phyloP scores from a whole-genome alignment of 192 early-diverging fungal genomes.

The Haplosporangium gracile region DNA sequence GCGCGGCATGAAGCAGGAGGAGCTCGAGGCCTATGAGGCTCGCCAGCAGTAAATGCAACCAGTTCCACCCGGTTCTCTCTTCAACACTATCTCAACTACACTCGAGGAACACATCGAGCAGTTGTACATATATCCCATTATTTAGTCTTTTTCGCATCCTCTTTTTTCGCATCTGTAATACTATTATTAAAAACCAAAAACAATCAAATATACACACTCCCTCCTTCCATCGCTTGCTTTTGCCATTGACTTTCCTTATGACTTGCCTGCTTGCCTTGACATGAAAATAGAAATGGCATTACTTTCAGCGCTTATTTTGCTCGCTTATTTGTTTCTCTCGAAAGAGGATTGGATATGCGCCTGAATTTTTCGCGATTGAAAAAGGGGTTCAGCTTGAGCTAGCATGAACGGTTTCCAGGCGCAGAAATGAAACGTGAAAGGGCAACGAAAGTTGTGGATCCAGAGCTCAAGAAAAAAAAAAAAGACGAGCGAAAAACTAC shows the following conservation, averaged over 20 bases:
- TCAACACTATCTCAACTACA: neutral
- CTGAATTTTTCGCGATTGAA: too few species aligned
- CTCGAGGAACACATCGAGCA: neutral
- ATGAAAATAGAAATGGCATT: neutral
- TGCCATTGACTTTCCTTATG: neutral
- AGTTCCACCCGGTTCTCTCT: neutral
- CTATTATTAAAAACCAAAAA: slow-evolving; percentile 31
- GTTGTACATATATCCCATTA: slow-evolving; percentile 32
- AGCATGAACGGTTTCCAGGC: neutral
- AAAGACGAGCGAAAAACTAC: neutral
- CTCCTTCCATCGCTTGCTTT: neutral
- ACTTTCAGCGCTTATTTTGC: too few species aligned
- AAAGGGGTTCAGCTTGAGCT: neutral
- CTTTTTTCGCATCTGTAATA: slow-evolving; percentile 3
- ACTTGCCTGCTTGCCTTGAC: neutral
- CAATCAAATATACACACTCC: neutral
- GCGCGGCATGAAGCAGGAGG: slow-evolving; percentile 17
- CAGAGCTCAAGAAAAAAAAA: neutral
- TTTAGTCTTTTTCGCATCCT: slow-evolving; percentile 2
- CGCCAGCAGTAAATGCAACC: neutral
- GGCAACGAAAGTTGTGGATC: too few species aligned
- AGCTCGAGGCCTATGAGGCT: neutral
- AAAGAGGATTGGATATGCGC: neutral
- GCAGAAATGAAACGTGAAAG: neutral
- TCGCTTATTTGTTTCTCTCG: neutral